Conservation (phyloP, 805 yeast genomes). For the Suhomyces tanzawaensis region DNA sequence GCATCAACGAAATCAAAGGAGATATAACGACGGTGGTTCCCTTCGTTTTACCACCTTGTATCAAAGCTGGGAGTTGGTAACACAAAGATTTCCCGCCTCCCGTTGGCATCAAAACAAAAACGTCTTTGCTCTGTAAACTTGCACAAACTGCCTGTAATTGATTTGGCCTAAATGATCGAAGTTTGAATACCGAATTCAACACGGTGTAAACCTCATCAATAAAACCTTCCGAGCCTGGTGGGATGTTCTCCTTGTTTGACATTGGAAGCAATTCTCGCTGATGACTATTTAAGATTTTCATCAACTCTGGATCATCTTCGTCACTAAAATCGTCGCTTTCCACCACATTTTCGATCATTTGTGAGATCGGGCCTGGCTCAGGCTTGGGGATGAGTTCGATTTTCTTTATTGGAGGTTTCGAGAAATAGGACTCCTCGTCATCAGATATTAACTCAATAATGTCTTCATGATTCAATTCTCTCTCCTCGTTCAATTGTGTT, state of each 20-base stretch:
- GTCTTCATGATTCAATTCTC: constrained; percentile 30
- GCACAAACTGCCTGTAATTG: constrained; percentile 87
- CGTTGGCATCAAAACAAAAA: constrained; percentile 95
- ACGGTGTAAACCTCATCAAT: constrained; percentile 62
- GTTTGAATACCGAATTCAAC: constrained; percentile 57
- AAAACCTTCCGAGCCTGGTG: constrained; percentile 48
- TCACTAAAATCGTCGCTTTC: constrained; percentile 24
- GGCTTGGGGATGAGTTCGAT: background rate
- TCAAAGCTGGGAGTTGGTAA: constrained; percentile 90
- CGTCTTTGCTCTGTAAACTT: constrained; percentile 74
- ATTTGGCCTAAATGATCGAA: constrained; percentile 70
- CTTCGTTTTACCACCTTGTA: constrained; percentile 65
- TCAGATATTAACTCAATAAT: constrained; percentile 39
- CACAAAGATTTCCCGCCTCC: constrained; percentile 98
- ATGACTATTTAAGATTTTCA: constrained; percentile 13
- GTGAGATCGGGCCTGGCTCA: background rate
- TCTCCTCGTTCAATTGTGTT: constrained; percentile 41
- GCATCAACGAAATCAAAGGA: constrained; percentile 94
- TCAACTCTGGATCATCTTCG: constrained; percentile 33
- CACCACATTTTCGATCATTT: constrained; percentile 5
- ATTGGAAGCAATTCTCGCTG: constrained; percentile 9
- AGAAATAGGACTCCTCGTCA: constrained; percentile 21
- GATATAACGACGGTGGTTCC: constrained; percentile 93
- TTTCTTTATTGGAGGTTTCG: background rate
- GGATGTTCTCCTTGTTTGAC: constrained; percentile 15